Evolutionary conservation across 2,329 filamentous ascomycete genomes (phyloP), one percentile per base, ranked within the genome.

Genomic region (Thielaviopsis populi): DNA sequence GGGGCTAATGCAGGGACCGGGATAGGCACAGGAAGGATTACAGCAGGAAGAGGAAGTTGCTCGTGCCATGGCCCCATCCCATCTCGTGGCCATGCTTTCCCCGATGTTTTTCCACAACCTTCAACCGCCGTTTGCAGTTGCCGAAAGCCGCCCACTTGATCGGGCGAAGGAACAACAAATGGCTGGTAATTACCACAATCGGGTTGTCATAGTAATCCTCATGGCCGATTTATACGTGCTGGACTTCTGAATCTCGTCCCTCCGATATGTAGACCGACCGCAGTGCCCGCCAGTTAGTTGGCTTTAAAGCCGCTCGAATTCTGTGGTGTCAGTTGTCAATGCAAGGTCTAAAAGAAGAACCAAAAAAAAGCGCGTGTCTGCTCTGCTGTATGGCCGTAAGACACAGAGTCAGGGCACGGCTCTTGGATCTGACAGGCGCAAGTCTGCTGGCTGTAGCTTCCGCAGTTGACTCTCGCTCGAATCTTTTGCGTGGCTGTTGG

Each of bases 1-100:
- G 42, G 22, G 40, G 17, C 59, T 61, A 30, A 48, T 48, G 59
- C 59, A 61, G 59, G 59, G 59, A 61, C 40, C 24, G 17, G 59
- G 59, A 37, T 33, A 19, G 22, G n/a, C 41, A 46, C 24, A 61
- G 15, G 8, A 61, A 61, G 59, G 59, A 61, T 19, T 41, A 41
- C 8, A 27, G 10, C 17, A 37, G 53, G 27, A 56, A 19, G 6
- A 56, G 30, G 30, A 37, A 56, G 27, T n/a, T 37, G 30, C 30
- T 33, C 53, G 53, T 56, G 53, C 53, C 53, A 30, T 56, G 53
- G 15, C 17, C 50, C 27, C n/a, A n/a, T 56, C 24, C 42, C 30
- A 56, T 56, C 53, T 15, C 53, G 10, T 13, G 24, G 22, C 24
- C 46, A 50, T 50, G 2, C 13, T 50, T 37, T 10, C n/a, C 24